Percentiles rank a stretch among this genome's conserved stretches.
Conservation (phyloP, 1,284 basidiomycete genomes). For the Irpex sp. region DNA sequence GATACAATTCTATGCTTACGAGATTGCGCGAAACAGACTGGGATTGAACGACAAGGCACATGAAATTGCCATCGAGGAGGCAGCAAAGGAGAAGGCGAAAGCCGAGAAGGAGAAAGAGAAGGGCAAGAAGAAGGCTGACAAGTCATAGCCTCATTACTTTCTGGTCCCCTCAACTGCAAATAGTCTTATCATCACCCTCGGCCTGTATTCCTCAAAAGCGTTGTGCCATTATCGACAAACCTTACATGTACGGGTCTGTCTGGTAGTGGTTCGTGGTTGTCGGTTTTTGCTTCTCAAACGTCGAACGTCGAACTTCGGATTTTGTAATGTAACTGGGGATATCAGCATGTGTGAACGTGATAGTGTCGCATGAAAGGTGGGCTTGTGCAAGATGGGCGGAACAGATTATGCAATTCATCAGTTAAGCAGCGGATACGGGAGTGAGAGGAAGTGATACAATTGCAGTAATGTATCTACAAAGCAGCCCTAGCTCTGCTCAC, state of each 20-base stretch:
- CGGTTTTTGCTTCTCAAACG: too few species aligned
- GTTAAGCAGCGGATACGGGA: too few species aligned
- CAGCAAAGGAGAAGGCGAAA: conserved; percentile 58
- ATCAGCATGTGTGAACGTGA: not conserved
- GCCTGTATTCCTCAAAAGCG: not conserved
- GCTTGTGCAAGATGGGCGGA: too few species aligned
- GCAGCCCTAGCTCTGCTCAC: conserved; percentile 17
- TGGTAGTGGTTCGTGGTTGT: too few species aligned
- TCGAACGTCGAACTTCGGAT: not conserved
- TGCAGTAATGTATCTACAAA: conserved; percentile 4
- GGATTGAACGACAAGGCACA: conserved; percentile 93
- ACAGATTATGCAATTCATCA: too few species aligned
- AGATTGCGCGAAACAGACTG: conserved; percentile 91
- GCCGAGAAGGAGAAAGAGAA: conserved; percentile 41
- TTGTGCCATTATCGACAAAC: too few species aligned
- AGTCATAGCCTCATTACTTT: conserved; percentile 1
- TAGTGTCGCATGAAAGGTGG: not conserved
- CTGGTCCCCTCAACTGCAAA: too few species aligned
- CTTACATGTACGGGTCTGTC: too few species aligned
- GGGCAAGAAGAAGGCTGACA: conserved; percentile 34
- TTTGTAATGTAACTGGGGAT: not conserved
- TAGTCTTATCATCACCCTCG: too few species aligned
- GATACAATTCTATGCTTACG: conserved; percentile 90
- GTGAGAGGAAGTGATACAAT: not conserved
- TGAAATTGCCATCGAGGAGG: conserved; percentile 72